These are phyloP conservation scores for Adenanthera pavonina DNA, from an alignment of 306 rosid species.

Conservation along the genomic window DNA sequence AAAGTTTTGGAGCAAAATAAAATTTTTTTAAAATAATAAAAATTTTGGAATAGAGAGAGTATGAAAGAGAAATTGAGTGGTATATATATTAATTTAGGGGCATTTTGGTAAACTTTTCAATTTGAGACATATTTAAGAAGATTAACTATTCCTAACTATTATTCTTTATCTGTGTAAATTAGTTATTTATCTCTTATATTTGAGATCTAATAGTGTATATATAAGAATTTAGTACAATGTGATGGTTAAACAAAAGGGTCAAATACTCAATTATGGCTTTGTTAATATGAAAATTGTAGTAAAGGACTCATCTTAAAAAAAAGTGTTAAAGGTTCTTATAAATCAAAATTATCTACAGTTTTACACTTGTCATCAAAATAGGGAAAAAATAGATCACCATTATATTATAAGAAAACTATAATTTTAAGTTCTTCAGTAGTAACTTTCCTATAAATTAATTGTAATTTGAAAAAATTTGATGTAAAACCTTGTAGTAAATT, in stretches of 20 bases:
- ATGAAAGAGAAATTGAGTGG: no score
- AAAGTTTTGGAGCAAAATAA: no score
- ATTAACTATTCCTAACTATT: no score
- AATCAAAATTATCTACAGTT: neutral
- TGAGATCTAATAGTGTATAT: no score
- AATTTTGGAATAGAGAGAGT: no score
- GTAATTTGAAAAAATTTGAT: neutral
- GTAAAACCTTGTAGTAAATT: neutral
- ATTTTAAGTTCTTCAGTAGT: neutral
- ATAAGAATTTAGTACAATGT: neutral
- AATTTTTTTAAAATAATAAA: no score
- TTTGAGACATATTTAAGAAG: no score
- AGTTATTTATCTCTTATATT: no score
- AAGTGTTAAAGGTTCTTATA: neutral
- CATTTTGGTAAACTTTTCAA: no score
- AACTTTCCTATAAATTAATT: neutral
- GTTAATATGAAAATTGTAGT: neutral
- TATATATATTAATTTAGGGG: no score
- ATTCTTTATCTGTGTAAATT: no score
- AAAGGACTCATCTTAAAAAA: neutral
- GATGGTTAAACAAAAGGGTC: neutral
- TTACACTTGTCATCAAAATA: neutral
- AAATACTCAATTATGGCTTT: slow-evolving; percentile 34
- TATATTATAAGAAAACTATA: neutral
- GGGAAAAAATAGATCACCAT: no score